Evolutionary conservation across 345 rosid species (phyloP), one percentile per base, ranked within the genome.

Genomic region (Diplotaxis tenuifolia): DNA sequence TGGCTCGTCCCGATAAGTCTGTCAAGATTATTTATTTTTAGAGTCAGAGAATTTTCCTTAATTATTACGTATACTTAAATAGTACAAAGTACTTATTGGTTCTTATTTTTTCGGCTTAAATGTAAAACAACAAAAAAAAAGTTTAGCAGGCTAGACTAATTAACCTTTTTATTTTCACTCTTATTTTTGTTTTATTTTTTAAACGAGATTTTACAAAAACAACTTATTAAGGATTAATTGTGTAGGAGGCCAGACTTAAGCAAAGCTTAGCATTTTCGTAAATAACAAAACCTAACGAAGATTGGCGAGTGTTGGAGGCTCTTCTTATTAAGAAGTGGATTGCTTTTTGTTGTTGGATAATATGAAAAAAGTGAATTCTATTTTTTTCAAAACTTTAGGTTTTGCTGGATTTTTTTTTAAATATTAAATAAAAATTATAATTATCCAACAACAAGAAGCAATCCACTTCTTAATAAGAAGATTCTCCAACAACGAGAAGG

Each of bases 41-140:
- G 98, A 20, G 94, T 10, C 0, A 18, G 12, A 19, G 27, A 52
- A 7, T 50, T 50, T 45, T 45, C 9, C 6, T 45, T n/a, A n/a
- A n/a, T n/a, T 45, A 14, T 40, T 40, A 40, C 12, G 47, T 40
- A 36, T 40, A n/a, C 18, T 42, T 42, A 5, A 42, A 50, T 25
- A 25, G 28, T 47, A 47, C 2, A n/a, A n/a, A n/a, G n/a, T n/a
- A n/a, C 7, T 47, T 47, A 47, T 47, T 47, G 21, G 21, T 47
- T 15, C 16, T 15, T 16, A 47, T 16, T 47, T 15, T 16, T 47
- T 11, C 11, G 10, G 42, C 42, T 36, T 36, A 36, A 3, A 36
- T 36, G 0, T 36, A 36, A 36, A 10, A 11, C 9, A 34, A 36
- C n/a, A 36, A 25, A 25, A 2, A 5, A 25, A 25, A 6, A 6